Evolutionary conservation across 1,139 yeast species (phyloP).

Genomic region (Eremothecium gossypii): DNA sequence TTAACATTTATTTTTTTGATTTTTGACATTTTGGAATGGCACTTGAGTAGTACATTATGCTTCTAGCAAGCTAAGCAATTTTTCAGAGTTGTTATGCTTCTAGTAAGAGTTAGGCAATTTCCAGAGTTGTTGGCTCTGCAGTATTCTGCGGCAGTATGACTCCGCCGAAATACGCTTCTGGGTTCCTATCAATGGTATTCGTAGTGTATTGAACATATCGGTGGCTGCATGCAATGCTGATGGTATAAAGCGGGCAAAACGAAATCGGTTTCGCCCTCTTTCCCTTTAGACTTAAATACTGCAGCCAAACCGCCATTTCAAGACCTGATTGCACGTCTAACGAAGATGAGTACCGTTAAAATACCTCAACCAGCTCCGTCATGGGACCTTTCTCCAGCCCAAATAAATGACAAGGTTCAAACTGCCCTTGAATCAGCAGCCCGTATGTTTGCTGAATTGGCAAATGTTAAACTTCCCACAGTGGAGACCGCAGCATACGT

Average conservation of each 20-base stretch:
- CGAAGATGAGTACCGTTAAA: constrained; percentile 4
- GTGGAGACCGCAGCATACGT: constrained; percentile 56
- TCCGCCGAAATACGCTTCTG: too few relatives aligned
- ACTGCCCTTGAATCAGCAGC: constrained; percentile 39
- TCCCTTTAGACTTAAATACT: background rate
- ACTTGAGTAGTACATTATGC: too few relatives aligned
- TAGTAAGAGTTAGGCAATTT: too few relatives aligned
- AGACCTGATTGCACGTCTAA: background rate
- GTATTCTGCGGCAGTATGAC: too few relatives aligned
- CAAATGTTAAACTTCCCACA: constrained; percentile 40
- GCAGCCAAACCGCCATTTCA: background rate
- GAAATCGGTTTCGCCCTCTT: background rate
- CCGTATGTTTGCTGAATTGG: constrained; percentile 46
- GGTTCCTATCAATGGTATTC: too few relatives aligned
- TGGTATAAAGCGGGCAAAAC: background rate
- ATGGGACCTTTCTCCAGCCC: constrained; percentile 54
- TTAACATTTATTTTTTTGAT: too few relatives aligned
- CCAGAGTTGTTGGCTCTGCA: too few relatives aligned
- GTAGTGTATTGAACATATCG: too few relatives aligned
- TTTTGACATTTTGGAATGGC: too few relatives aligned
- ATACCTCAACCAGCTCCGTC: constrained; percentile 40
- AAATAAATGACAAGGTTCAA: constrained; percentile 38
- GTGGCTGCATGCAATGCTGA: background rate
- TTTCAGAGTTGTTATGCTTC: too few relatives aligned
- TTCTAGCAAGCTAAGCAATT: too few relatives aligned